phyloP scores from a whole-genome alignment of 306 rosid species.

The Purshia tridentata region DNA sequence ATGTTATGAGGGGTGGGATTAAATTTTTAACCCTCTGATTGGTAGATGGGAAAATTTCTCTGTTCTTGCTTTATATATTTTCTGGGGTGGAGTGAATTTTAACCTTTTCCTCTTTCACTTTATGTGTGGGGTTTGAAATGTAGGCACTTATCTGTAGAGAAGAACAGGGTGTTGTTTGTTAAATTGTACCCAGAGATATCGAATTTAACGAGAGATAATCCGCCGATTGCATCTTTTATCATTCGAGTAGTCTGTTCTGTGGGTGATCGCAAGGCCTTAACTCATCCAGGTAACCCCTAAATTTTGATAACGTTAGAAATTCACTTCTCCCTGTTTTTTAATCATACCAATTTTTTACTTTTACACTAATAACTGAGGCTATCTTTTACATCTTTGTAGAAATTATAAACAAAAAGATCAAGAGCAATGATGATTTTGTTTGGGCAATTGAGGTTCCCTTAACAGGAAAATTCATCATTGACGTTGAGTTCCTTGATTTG shows the following conservation, averaged over 20 bases:
- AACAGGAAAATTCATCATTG: conserved; percentile 91
- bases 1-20: not conserved
- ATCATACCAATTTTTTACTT: not conserved
- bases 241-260: conserved; percentile 69
- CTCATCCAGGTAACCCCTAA: conserved; percentile 69
- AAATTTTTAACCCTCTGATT: not conserved
- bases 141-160: conserved; percentile 96
- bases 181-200: conserved; percentile 86
- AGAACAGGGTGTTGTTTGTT: conserved; percentile 69
- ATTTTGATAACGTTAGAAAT: not conserved
- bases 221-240: conserved; percentile 90
- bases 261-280: conserved; percentile 72
- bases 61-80: not conserved
- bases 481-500: conserved; percentile 92
- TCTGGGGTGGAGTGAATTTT: conserved; percentile 4
- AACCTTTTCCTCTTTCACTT: not conserved
- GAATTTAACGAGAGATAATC: conserved; percentile 74
- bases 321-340: not conserved
- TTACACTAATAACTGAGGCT: not conserved
- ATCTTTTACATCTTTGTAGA: conserved; percentile 41
- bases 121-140: conserved; percentile 19
- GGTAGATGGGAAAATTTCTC: conserved; percentile 10
- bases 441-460: conserved; percentile 94
- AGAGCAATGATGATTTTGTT: conserved; percentile 81
- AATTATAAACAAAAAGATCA: conserved; percentile 69